Evolutionary conservation across 2,329 filamentous ascomycete genomes (phyloP).

Genomic region (Trichoderma sp.): DNA sequence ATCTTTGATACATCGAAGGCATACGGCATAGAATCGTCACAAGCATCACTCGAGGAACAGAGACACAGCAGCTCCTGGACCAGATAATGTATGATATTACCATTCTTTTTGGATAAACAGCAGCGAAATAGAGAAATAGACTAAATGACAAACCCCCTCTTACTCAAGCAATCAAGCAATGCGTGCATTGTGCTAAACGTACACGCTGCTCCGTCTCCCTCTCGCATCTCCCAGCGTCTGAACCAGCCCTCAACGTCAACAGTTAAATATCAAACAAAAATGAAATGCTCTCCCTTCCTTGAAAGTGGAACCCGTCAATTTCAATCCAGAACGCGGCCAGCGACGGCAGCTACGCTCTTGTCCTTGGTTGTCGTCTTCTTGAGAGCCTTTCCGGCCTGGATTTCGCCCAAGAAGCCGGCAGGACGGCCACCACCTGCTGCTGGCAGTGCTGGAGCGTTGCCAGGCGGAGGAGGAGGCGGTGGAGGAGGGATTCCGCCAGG

Average conservation of each 20-base stretch:
- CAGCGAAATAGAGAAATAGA: neutral
- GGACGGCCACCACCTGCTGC: slow-evolving; percentile 55
- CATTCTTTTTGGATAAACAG: neutral
- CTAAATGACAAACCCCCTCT: slow-evolving; percentile 14
- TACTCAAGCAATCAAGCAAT: slow-evolving; percentile 1
- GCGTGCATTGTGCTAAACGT: slow-evolving; percentile 12
- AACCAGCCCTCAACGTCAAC: neutral
- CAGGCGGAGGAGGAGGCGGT: slow-evolving; percentile 52
- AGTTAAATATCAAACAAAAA: neutral
- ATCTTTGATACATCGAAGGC: neutral
- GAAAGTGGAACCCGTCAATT: neutral
- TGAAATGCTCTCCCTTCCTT: neutral
- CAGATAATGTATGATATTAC: neutral
- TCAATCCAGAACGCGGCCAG: slow-evolving; percentile 72
- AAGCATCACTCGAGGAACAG: too few relatives aligned
- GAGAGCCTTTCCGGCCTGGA: slow-evolving; percentile 75
- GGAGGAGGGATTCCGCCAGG: slow-evolving; percentile 43
- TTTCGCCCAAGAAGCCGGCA: slow-evolving; percentile 74
- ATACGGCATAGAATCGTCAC: neutral
- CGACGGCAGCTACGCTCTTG: slow-evolving; percentile 69
- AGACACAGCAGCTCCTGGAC: neutral
- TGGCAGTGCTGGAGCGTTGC: slow-evolving; percentile 48
- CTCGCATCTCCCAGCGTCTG: neutral
- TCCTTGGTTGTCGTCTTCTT: slow-evolving; percentile 92
- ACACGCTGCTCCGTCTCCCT: slow-evolving; percentile 1